Conservation (phyloP, 352 stramenopile genomes). For the Phytophthora capsici region DNA sequence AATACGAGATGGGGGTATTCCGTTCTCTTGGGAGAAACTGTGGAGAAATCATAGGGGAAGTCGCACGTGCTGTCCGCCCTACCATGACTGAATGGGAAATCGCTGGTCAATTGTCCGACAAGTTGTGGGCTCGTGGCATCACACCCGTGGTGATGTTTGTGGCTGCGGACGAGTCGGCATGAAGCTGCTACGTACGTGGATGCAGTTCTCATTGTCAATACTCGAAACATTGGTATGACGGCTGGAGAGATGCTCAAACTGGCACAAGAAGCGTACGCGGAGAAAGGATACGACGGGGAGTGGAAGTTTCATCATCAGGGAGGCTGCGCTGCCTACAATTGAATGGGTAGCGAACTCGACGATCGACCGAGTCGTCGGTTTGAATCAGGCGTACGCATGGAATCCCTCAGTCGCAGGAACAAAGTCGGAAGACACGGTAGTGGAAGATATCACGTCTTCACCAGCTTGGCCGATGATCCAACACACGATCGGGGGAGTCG, state of each 20-base stretch:
- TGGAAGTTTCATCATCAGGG: constrained; percentile 78
- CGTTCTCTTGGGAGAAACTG: constrained; percentile 64
- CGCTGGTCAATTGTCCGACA: constrained; percentile 44
- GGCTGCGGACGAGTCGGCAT: constrained; percentile 71
- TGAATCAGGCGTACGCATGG: constrained; percentile 72
- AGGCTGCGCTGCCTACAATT: constrained; percentile 67
- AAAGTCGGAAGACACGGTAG: constrained; percentile 74
- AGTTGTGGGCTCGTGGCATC: constrained; percentile 52
- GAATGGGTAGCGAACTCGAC: constrained; percentile 73
- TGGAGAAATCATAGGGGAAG: constrained; percentile 63
- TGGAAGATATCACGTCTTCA: constrained; percentile 70
- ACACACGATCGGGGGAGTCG: constrained; percentile 59
- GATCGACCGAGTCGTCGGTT: constrained; percentile 39
- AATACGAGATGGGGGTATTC: constrained; percentile 64
- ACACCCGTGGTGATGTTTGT: constrained; percentile 64
- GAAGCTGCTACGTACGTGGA: constrained; percentile 78
- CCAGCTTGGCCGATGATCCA: constrained; percentile 57
- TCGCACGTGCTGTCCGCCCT: constrained; percentile 48
- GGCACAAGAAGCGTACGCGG: constrained; percentile 65
- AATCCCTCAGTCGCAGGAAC: constrained; percentile 77
- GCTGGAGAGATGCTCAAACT: constrained; percentile 57
- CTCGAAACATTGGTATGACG: constrained; percentile 30
- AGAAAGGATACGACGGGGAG: constrained; percentile 61
- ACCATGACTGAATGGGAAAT: constrained; percentile 69
- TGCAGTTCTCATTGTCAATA: constrained; percentile 58